These are phyloP conservation scores for Phaffia rhodozyma DNA, from an alignment of 1,284 basidiomycete species.

Conservation along the genomic window DNA sequence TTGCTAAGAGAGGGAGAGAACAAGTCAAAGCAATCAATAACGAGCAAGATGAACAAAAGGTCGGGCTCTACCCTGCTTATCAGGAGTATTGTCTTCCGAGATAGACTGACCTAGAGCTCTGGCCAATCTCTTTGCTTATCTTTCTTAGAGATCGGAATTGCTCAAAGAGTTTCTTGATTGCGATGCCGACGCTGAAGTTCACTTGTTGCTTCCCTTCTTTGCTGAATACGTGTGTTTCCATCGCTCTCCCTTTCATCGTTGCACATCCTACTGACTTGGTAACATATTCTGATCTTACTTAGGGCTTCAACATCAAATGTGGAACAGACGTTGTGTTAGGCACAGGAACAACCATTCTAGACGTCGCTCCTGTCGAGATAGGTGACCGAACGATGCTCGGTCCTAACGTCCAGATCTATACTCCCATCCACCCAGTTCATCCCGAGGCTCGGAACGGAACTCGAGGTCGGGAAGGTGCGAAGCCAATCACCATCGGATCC, in stretches of 20 bases:
- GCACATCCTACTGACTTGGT: neutral
- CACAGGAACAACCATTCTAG: conserved; percentile 29
- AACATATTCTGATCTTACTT: neutral
- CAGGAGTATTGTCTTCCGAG: no score
- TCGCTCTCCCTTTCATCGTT: neutral
- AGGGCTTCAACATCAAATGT: conserved; percentile 34
- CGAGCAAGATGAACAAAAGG: conserved; percentile 19
- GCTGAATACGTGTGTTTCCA: conserved; percentile 31
- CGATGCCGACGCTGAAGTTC: conserved; percentile 18
- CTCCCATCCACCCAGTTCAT: conserved; percentile 34
- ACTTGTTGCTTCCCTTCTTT: conserved; percentile 23
- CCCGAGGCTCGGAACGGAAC: conserved; percentile 31
- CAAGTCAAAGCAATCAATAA: conserved; percentile 24
- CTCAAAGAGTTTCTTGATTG: conserved; percentile 22
- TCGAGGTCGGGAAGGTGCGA: conserved; percentile 30
- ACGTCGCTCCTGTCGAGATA: conserved; percentile 31
- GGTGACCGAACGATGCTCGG: conserved; percentile 35
- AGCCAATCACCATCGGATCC: conserved; percentile 34
- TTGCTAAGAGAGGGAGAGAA: conserved; percentile 19
- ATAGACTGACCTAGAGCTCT: conserved; percentile 9
- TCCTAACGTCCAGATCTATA: conserved; percentile 34
- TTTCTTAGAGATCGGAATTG: conserved; percentile 13
- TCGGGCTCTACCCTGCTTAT: no score
- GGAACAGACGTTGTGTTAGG: conserved; percentile 32
- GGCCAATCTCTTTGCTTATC: no score